Base-by-base conservation (phyloP, 78 protist species). In the Tieghemostelium lacteum region DNA sequence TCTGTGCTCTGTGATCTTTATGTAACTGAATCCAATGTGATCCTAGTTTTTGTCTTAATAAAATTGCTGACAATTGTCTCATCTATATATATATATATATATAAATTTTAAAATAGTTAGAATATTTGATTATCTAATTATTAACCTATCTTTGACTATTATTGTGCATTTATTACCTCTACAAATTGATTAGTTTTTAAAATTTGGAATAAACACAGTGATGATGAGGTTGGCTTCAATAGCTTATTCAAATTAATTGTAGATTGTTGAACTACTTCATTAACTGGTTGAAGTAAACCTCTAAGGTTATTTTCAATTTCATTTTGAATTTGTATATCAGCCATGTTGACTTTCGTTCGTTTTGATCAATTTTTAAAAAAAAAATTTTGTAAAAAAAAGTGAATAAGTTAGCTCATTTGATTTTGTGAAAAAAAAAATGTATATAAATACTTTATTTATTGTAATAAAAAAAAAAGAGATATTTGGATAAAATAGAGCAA, bases 1-100 rank as follows among this genome's bases (percentile, higher is more conserved):
- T 37, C 28, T 24, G 12, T 17, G 31, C 40, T 54, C 77, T 50
- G n/a, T 54, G 1, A 14, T 29, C 37, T 6, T 14, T 24, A 36
- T 62, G 16, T 6, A 78, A 29, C 28, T 85, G 54, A 24, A 63
- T 33, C 95, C 95, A 92, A 42, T 83, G 92, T 42, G 67, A 92
- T 22, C 45, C 74, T 4, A 92, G 67, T 22, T 92, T 92, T 72
- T 92, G 74, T 62, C 95, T 67, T 57, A 92, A 39, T 26, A 92
- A 40, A 19, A 92, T 70, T 24, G 88, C 80, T 63, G 93, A 72
- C 39, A 85, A 58, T 65, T 92, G 91, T 45, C 69, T 60, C n/a
- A 92, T 87, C 93, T 86, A 31, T 40, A 10, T 26, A 55, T 28
- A 75, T 20, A 64, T 16, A 55, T 31, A 63, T 7, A 63, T 16